These are phyloP conservation scores for Fonsecaea nubica DNA, from an alignment of 2,329 filamentous ascomycete species.

Conservation along the genomic window DNA sequence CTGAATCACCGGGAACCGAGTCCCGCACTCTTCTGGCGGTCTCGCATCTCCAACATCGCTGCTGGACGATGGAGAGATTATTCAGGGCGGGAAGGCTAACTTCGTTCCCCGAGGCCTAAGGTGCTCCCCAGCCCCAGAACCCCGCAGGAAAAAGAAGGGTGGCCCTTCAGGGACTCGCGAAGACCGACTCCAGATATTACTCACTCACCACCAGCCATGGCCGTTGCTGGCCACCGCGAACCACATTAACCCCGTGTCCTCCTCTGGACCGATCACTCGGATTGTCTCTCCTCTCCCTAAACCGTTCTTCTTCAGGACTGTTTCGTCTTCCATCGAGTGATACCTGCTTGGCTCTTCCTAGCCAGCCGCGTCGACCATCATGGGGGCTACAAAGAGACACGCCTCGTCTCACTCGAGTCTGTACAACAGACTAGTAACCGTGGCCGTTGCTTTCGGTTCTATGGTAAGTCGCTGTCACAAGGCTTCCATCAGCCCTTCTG, in stretches of 20 bases:
- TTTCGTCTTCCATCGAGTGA: background rate
- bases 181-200: slow-evolving; percentile 1
- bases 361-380: slow-evolving; percentile 15
- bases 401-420: slow-evolving; percentile 44
- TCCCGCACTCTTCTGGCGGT: slow-evolving; percentile 1
- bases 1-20: background rate
- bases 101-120: slow-evolving; percentile 9
- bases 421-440: slow-evolving; percentile 49
- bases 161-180: background rate
- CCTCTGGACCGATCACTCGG: background rate
- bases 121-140: slow-evolving; percentile 4
- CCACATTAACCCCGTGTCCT: slow-evolving; percentile 1
- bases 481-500: background rate
- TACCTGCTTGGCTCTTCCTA: background rate
- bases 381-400: slow-evolving; percentile 19
- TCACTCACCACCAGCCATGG: background rate
- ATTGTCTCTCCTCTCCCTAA: background rate
- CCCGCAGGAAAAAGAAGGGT: slow-evolving; percentile 10
- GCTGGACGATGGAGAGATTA: background rate
- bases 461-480: slow-evolving; percentile 42
- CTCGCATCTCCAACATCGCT: slow-evolving; percentile 2
- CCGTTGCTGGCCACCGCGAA: background rate
- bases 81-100: slow-evolving; percentile 8
- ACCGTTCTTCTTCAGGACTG: background rate
- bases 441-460: slow-evolving; percentile 50